Percentiles rank a stretch among this genome's conserved stretches.
Conservation (phyloP, 257 asterid genomes). For the Solanum stenotomum region DNA sequence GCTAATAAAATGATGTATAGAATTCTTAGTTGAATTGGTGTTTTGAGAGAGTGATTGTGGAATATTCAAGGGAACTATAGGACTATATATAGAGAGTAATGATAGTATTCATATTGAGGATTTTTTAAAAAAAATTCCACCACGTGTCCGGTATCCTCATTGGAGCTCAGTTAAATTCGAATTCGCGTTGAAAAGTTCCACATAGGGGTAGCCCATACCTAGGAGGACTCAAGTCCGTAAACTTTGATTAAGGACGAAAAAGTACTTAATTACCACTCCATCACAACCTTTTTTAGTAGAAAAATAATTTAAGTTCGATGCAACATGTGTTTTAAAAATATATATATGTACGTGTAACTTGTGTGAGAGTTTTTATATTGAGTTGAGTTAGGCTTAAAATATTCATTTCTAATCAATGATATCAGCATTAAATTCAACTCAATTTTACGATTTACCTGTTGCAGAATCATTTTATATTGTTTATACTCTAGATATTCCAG, state of each 20-base stretch:
- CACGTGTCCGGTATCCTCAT: accelerated
- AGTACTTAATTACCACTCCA: not conserved
- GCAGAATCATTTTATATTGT: not conserved
- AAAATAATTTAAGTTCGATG: no score
- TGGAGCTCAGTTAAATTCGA: not conserved
- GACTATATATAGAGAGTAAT: not conserved
- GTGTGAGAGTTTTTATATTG: not conserved
- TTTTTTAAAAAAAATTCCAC: not conserved
- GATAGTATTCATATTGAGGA: no score
- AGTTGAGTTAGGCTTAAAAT: not conserved
- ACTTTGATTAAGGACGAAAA: no score
- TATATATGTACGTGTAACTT: no score
- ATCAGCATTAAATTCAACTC: accelerated
- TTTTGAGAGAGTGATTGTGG: not conserved
- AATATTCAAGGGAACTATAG: not conserved
- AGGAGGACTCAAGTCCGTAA: not conserved
- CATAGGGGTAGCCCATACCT: not conserved
- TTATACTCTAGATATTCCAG: not conserved
- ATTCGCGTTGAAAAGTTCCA: not conserved
- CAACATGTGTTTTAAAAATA: no score
- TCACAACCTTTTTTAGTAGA: not conserved
- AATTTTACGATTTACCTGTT: not conserved
- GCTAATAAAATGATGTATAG: not conserved
- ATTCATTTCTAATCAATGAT: not conserved
- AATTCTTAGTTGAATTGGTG: not conserved